Conservation (phyloP, 805 yeast species). For the Jamesozyma piceae region DNA sequence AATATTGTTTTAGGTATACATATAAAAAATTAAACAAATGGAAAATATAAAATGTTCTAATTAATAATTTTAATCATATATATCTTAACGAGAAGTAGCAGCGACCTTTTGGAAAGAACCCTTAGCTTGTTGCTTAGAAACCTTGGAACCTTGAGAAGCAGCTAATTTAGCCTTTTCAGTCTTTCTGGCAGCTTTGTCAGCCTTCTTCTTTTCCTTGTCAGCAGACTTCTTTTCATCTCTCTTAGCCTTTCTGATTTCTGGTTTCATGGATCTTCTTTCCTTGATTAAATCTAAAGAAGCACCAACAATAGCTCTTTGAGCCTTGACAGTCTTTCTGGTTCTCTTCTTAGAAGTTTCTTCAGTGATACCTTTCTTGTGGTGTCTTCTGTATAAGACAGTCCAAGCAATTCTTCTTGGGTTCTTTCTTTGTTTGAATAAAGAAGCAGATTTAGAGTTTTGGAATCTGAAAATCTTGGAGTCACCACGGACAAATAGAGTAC, state of each 20-base stretch:
- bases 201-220: slow-evolving; percentile 84
- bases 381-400: slow-evolving; percentile 99
- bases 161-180: slow-evolving; percentile 80
- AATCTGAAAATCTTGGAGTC: slow-evolving; percentile 99
- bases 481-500: slow-evolving; percentile 97
- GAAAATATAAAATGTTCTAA: slow-evolving; percentile 2
- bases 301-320: slow-evolving; percentile 99
- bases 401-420: slow-evolving; percentile 99
- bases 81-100: slow-evolving; percentile 87
- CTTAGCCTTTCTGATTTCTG: slow-evolving; percentile 96
- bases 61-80: slow-evolving; percentile 5
- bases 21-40: slow-evolving; percentile 5
- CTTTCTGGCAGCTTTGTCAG: slow-evolving; percentile 89
- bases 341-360: slow-evolving; percentile 98
- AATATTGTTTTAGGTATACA: slow-evolving; percentile 2
- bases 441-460: slow-evolving; percentile 94
- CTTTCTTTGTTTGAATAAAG: slow-evolving; percentile 99
- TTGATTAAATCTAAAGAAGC: slow-evolving; percentile 97
- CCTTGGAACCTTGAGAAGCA: slow-evolving; percentile 65
- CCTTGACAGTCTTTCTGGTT: slow-evolving; percentile 93
- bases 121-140: slow-evolving; percentile 94
- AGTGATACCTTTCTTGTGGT: slow-evolving; percentile 99
- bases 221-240: slow-evolving; percentile 82
- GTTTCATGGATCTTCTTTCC: slow-evolving; percentile 93
- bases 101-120: slow-evolving; percentile 97